Base-by-base conservation (phyloP, 495 filamentous ascomycete genomes). In the Lasiosphaeria miniovina region DNA sequence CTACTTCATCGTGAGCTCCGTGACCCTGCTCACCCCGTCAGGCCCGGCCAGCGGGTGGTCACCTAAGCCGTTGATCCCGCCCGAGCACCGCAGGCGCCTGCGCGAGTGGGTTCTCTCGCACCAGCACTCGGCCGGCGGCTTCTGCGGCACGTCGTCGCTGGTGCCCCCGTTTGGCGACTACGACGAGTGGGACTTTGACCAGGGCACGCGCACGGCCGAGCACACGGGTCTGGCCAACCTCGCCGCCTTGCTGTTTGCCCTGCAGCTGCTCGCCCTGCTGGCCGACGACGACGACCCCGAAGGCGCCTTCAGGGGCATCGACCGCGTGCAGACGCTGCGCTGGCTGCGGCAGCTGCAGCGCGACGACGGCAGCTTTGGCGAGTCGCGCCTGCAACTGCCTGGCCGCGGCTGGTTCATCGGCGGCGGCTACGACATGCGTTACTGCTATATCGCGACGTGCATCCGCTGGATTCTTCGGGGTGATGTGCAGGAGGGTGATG, bases 341-440 rank as follows among this genome's bases (percentile, higher is more conserved):
- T 95, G 92, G 88, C 76, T 98, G 54, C 81, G 76, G 56, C 83
- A 74, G 59, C 66, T 97, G 74, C 94, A 98, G 80, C 82, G 91
- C 12, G 71, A 75, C 3, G 88, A 97, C 69, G 94, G 94, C 12
- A 93, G 91, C 65, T 98, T 98, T 74, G 95, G 93, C 3, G 92
- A 98, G 71, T 79, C 87, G 34, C 63, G 93, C 4, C 81, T 82
- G 11, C 77, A 80, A 45, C 69, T 79, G 51, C 70, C 70, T 1
- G 65, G 61, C 8, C 34, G 63, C 4, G 70, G 73, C 11, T 87
- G 82, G 31, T 73, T 73, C 35, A 79, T 96, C 32, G 84, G 85
- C 35, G 93, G 93, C 1, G 90, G 90, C 14, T 83, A 84, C 49
- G 94, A 98, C 71, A 84, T 91, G 76, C 77, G 95, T 48, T 93